Evolutionary conservation across 768 basidiomycete species (phyloP), one percentile per base, ranked within the genome.

Genomic region (Lentinula boryana): DNA sequence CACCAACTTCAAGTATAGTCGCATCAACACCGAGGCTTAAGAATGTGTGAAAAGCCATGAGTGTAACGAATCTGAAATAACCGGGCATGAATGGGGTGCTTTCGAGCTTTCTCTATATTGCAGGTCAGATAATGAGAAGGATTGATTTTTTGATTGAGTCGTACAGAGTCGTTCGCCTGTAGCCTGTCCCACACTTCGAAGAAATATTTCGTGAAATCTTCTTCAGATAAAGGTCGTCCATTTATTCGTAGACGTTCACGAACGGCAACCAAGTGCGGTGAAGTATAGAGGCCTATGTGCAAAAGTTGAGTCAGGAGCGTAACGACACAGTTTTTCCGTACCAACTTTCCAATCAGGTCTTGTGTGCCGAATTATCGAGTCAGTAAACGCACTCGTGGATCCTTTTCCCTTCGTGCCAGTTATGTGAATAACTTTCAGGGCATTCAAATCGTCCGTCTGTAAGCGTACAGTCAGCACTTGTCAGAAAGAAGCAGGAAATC

Each of bases 331-430:
- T 59, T 49, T 60, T 46, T 15, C 68, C 86, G 64, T 69, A 91
- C 94, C 96, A 64, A 91, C 83, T 78, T 87, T 95, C 79, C 88
- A 91, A 2, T 79, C 74, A 6, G 95, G 88, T 64, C 75, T 81
- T n/a, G 81, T 74, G 62, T 82, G 79, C n/a, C 92, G 84, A 54
- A 98, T 77, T 57, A 98, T 87, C 9, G 90, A 91, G 67, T 94
- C 89, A 4, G 85, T 83, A 68, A 98, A 98, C 7, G 97, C 96
- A 64, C 91, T 93, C 1, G 97, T 95, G 3, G 96, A 98, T 6
- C 96, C 96, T 72, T 99, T 99, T 36, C 96, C 96, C 75, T 99
- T 99, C 4, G 97, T 98, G 3, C 96, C 96, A 8, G 96, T 95
- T 65, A 99, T 86, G 76, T 99, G 96, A 51, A 98, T 84, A 60